Evolutionary conservation across 2,329 filamentous ascomycete genomes (phyloP).

Genomic region (Hypoxylon sp.): DNA sequence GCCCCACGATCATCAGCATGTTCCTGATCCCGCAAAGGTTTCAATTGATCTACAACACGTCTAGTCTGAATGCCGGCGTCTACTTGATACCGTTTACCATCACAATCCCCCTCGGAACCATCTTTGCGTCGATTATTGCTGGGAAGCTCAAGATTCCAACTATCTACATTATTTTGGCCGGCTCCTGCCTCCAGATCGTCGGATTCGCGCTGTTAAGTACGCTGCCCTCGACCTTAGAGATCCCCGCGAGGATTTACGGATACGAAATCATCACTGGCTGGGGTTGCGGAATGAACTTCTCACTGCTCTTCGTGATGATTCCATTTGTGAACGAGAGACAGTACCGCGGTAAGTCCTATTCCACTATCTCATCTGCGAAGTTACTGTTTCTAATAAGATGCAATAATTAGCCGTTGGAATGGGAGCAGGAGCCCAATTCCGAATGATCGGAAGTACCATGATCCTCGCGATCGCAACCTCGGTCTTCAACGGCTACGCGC

Average conservation of each 20-base stretch:
- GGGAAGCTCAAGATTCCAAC: not conserved
- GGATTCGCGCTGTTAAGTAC: slow-evolving; percentile 5
- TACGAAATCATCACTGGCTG: not conserved
- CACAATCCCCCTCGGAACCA: not conserved
- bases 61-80: slow-evolving; percentile 2
- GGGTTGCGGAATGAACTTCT: slow-evolving; percentile 1
- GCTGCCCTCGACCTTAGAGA: not conserved
- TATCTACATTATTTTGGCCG: not conserved
- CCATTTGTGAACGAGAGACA: not conserved
- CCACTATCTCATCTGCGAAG: not conserved
- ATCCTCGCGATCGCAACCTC: slow-evolving; percentile 8
- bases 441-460: slow-evolving; percentile 1
- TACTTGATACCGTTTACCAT: slow-evolving; percentile 1
- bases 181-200: not conserved
- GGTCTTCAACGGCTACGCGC: slow-evolving; percentile 3
- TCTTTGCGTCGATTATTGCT: not conserved
- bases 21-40: slow-evolving; percentile 7
- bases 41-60: not conserved
- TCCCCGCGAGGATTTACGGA: slow-evolving; percentile 1
- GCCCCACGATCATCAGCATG: slow-evolving; percentile 1
- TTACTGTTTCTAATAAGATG: not conserved
- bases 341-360: slow-evolving; percentile 1
- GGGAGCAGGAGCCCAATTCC: slow-evolving; percentile 5
- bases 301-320: slow-evolving; percentile 2
- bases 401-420: slow-evolving; percentile 5